These are phyloP conservation scores for Solanum aculeatissimum DNA, from an alignment of 305 asterid species.

Conservation along the genomic window DNA sequence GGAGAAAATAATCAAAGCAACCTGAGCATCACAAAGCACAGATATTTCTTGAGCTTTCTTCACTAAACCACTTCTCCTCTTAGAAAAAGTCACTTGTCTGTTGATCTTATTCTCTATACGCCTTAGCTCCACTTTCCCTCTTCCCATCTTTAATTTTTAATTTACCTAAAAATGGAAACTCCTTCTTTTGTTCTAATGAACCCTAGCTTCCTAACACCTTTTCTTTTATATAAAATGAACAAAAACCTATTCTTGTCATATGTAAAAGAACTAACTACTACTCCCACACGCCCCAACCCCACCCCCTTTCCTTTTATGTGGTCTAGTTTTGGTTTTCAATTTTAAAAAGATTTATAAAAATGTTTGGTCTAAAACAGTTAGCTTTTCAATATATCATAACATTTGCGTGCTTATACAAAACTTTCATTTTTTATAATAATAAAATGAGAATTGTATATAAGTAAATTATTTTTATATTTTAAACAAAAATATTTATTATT, in stretches of 20 bases:
- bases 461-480: no score
- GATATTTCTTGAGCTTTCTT: conserved; percentile 81
- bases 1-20: conserved; percentile 55
- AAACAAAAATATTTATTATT: no score
- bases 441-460: no score
- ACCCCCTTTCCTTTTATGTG: no score
- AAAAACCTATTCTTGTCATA: background rate
- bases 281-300: no score
- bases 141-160: conserved; percentile 34
- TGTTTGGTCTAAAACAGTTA: no score
- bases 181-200: conserved; percentile 13
- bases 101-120: conserved; percentile 76
- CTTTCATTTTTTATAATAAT: no score
- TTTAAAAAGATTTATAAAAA: no score
- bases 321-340: no score
- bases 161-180: conserved; percentile 36
- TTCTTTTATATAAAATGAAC: background rate
- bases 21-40: conserved; percentile 67
- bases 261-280: background rate
- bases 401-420: no score
- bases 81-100: conserved; percentile 68
- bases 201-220: background rate
- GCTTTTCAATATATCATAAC: no score
- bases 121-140: conserved; percentile 73
- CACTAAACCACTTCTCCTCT: conserved; percentile 53